Conservation (phyloP, 805 yeast species). For the Clavispora santaluciae region DNA sequence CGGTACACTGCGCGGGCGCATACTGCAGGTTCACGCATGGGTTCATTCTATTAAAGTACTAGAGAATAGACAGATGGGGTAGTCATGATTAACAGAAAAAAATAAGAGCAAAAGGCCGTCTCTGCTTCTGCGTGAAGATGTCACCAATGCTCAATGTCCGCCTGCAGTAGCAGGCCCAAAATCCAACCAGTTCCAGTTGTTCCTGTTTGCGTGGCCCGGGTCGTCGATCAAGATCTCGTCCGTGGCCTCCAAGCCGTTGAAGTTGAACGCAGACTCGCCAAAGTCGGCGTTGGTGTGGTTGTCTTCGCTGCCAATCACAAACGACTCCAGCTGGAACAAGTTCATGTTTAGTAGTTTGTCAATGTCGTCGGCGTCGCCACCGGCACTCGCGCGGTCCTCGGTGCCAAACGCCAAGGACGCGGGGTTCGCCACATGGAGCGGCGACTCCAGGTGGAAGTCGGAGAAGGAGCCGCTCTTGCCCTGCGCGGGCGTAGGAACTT, state of each 20-base stretch:
- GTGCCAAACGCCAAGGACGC: neutral
- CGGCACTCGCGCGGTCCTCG: conserved; percentile 4
- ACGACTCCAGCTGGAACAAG: conserved; percentile 32
- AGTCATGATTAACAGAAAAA: neutral
- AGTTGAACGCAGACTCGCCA: conserved; percentile 6
- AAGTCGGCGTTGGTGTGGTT: conserved; percentile 1
- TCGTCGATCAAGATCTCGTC: conserved; percentile 31
- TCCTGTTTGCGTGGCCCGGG: conserved; percentile 9
- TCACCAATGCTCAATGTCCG: neutral
- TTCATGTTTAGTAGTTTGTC: conserved; percentile 38
- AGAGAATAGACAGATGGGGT: no score
- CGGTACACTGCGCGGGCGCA: no score
- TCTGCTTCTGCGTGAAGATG: neutral
- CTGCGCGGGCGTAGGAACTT: neutral
- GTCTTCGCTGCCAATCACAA: conserved; percentile 20
- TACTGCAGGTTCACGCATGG: no score
- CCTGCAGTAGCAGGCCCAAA: conserved; percentile 23
- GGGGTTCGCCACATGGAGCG: conserved; percentile 1
- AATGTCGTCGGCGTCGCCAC: conserved; percentile 29
- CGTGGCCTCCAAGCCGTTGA: conserved; percentile 23
- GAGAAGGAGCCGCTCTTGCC: conserved; percentile 2
- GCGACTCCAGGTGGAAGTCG: conserved; percentile 6
- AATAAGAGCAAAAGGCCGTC: neutral
- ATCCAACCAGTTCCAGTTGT: conserved; percentile 39
- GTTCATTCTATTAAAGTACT: neutral